Evolutionary conservation across 306 rosid species (phyloP).

Genomic region (Abrus precatorius): DNA sequence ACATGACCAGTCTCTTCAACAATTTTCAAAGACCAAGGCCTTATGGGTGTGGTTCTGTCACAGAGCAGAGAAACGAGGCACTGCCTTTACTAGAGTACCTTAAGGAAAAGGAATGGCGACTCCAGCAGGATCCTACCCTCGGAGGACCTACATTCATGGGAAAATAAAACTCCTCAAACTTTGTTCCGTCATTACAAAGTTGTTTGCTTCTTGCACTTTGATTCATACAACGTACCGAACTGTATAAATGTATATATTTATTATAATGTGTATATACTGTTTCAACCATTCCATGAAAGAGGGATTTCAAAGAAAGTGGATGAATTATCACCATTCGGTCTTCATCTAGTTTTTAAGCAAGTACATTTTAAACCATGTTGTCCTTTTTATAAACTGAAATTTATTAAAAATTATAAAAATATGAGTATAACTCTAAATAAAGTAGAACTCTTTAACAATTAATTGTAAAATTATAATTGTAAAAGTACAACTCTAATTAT

Average conservation of each 20-base stretch:
- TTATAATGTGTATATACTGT: not conserved
- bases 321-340: slow-evolving; percentile 3
- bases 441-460: too few species aligned
- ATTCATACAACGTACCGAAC: not conserved
- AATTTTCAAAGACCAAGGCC: slow-evolving; percentile 24
- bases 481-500: too few species aligned
- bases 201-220: not conserved
- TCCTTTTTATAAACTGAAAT: too few species aligned
- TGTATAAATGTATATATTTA: not conserved
- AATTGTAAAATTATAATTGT: too few species aligned
- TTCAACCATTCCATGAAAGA: not conserved
- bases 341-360: not conserved
- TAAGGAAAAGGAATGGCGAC: slow-evolving; percentile 24
- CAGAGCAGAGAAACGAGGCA: slow-evolving; percentile 14
- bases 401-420: too few species aligned
- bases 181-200: not conserved
- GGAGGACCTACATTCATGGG: slow-evolving; percentile 25
- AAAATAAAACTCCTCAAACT: slow-evolving; percentile 5
- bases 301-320: slow-evolving; percentile 20
- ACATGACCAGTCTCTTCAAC: not conserved
- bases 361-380: too few species aligned
- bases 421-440: too few species aligned
- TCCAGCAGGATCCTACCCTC: slow-evolving; percentile 29
- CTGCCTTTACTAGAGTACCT: slow-evolving; percentile 17
- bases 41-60: slow-evolving; percentile 32